These are phyloP conservation scores for Chamaecyparis obtusa DNA, from an alignment of 75 land plant genomes.

Conservation along the genomic window DNA sequence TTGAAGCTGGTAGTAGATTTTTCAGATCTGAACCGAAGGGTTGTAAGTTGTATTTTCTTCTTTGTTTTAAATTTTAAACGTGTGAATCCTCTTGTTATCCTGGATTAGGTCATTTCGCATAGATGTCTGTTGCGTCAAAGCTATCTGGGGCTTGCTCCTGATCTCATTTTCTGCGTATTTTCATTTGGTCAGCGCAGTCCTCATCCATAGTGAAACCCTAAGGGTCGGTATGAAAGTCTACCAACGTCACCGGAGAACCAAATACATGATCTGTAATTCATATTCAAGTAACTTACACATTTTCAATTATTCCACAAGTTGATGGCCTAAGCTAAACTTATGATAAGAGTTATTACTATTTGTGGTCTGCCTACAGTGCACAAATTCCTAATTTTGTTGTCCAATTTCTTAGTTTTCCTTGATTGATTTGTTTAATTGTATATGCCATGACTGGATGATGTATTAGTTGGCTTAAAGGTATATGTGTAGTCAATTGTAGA, in stretches of 20 bases:
- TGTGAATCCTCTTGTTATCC: background rate
- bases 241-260: background rate
- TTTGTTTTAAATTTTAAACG: background rate
- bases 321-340: too few species aligned
- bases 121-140: background rate
- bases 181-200: background rate
- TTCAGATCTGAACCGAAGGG: background rate
- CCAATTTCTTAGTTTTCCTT: background rate
- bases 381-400: background rate
- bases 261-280: background rate
- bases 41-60: background rate
- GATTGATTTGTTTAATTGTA: background rate
- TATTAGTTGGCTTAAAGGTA: background rate
- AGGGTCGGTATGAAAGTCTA: too few species aligned
- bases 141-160: background rate
- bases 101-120: too few species aligned
- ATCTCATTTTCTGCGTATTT: too few species aligned
- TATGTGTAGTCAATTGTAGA: background rate
- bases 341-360: background rate
- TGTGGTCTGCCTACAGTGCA: background rate
- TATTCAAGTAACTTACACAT: background rate
- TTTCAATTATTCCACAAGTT: too few species aligned
- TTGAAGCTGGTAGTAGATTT: background rate
- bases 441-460: background rate
- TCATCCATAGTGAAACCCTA: background rate